phyloP scores from a whole-genome alignment of 306 rosid species.

The Malus sylvestris region DNA sequence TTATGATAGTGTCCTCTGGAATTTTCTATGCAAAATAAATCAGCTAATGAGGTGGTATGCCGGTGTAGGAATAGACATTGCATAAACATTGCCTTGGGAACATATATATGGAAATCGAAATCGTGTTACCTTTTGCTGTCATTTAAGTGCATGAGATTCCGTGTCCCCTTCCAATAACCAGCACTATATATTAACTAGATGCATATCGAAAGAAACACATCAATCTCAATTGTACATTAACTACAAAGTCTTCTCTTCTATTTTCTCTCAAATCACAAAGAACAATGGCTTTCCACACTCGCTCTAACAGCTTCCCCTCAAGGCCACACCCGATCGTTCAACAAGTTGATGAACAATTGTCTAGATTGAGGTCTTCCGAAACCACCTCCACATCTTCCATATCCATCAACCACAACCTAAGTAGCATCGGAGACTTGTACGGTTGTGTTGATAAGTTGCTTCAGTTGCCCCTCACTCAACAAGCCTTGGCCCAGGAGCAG shows the following conservation, averaged over 20 bases:
- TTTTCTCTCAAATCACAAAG: neutral
- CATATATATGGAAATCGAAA: conserved; percentile 21
- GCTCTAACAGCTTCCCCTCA: conserved; percentile 24
- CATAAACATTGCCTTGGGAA: conserved; percentile 9
- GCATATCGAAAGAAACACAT: neutral
- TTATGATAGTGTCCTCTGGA: too few species aligned
- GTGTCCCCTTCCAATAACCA: conserved; percentile 9
- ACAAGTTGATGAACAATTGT: conserved; percentile 7
- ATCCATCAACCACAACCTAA: conserved; percentile 10
- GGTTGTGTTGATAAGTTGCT: conserved; percentile 23
- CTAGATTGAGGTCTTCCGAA: conserved; percentile 16
- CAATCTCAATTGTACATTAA: neutral
- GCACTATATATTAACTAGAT: neutral
- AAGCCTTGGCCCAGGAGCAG: neutral
- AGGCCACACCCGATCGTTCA: conserved; percentile 17
- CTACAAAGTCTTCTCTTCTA: neutral
- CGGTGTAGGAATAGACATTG: conserved; percentile 21
- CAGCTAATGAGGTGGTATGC: conserved; percentile 8
- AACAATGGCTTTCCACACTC: conserved; percentile 18
- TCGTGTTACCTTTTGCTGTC: conserved; percentile 1
- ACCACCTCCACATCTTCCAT: conserved; percentile 15
- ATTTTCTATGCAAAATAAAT: too few species aligned
- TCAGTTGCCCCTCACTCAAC: conserved; percentile 14
- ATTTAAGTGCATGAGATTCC: conserved; percentile 20
- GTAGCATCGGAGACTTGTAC: conserved; percentile 12